phyloP scores from a whole-genome alignment of 2,329 filamentous ascomycete genomes.

The Alternaria rosae region DNA sequence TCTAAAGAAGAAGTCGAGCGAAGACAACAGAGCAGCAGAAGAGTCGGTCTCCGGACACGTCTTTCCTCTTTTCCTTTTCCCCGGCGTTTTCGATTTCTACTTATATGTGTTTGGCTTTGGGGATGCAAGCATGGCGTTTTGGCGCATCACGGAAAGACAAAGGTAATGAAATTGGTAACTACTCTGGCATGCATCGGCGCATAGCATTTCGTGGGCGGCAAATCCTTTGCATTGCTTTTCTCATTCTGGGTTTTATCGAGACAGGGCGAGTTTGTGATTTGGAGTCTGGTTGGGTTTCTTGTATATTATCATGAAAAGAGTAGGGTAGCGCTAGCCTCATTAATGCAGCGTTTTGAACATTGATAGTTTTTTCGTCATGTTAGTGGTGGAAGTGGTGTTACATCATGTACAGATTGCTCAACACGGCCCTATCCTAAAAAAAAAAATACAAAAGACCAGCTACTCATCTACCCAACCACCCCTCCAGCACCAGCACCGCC shows the following conservation, averaged over 20 bases:
- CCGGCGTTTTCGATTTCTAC: background rate
- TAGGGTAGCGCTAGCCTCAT: conserved; percentile 1
- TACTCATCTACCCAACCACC: too few relatives aligned
- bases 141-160: conserved; percentile 13
- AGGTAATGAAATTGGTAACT: conserved; percentile 14
- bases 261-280: background rate
- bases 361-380: too few relatives aligned
- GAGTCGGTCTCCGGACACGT: background rate
- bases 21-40: background rate
- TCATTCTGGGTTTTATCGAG: background rate
- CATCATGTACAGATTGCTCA: too few relatives aligned
- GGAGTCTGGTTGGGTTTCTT: background rate
- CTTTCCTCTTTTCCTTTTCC: background rate
- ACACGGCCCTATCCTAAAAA: too few relatives aligned
- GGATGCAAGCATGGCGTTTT: conserved; percentile 17
- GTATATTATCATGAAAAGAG: background rate
- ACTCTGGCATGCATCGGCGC: conserved; percentile 13
- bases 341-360: background rate
- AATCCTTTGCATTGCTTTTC: background rate
- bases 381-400: too few relatives aligned
- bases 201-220: conserved; percentile 8
- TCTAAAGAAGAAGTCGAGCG: conserved; percentile 22
- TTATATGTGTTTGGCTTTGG: background rate
- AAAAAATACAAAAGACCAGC: too few relatives aligned
- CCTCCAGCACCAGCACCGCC: too few relatives aligned